These are phyloP conservation scores for Exophiala calicioides DNA, from an alignment of 2,329 filamentous ascomycete genomes.

Conservation along the genomic window DNA sequence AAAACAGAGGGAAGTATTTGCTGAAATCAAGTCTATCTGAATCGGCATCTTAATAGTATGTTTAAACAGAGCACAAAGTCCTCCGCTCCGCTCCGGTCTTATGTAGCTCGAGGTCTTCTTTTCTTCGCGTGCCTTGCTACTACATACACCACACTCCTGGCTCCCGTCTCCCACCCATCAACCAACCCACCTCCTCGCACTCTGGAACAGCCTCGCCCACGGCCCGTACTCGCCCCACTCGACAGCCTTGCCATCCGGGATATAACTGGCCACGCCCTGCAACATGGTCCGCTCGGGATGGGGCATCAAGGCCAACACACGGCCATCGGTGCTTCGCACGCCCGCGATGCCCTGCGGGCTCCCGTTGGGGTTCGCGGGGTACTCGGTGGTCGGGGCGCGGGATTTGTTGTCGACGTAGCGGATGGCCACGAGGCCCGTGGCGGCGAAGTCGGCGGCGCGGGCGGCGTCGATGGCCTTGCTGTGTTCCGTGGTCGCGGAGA, in stretches of 20 bases:
- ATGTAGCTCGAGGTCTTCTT: too few relatives aligned
- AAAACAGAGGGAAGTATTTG: too few relatives aligned
- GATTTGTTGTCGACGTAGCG: slow-evolving; percentile 83
- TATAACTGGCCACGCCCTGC: slow-evolving; percentile 74
- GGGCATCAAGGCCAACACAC: slow-evolving; percentile 87
- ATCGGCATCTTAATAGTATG: too few relatives aligned
- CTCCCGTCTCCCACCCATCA: slow-evolving; percentile 33
- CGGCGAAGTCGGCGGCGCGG: slow-evolving; percentile 51
- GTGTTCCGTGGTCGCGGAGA: slow-evolving; percentile 14
- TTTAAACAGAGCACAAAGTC: too few relatives aligned
- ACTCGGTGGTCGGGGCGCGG: slow-evolving; percentile 69
- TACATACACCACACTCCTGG: neutral
- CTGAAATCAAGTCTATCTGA: too few relatives aligned
- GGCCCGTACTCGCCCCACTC: slow-evolving; percentile 81
- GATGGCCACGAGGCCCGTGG: slow-evolving; percentile 70
- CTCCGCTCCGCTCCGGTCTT: too few relatives aligned
- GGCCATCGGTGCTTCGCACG: slow-evolving; percentile 73
- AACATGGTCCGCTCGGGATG: slow-evolving; percentile 89
- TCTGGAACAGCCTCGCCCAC: slow-evolving; percentile 84
- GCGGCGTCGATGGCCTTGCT: slow-evolving; percentile 44
- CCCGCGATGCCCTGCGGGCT: slow-evolving; percentile 79
- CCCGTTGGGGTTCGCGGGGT: slow-evolving; percentile 89
- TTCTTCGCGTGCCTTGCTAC: too few relatives aligned
- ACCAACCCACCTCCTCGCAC: slow-evolving; percentile 84
- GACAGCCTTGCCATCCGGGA: slow-evolving; percentile 61